Percentiles rank a stretch among this genome's conserved stretches.
Conservation (phyloP, 306 rosid species). For the Acacia acuminata region DNA sequence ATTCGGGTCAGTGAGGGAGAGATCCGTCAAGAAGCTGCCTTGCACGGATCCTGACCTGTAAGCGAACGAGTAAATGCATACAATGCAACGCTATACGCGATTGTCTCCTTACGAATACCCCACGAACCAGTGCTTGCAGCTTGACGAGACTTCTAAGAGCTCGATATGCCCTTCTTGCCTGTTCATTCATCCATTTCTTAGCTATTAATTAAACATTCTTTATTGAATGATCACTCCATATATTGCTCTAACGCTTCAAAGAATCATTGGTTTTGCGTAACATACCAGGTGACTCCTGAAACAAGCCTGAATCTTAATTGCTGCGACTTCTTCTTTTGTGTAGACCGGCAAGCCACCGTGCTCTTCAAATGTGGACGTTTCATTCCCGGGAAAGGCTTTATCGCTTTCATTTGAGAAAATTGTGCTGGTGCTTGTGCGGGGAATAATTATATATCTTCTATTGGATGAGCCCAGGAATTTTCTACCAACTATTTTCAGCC, state of each 20-base stretch:
- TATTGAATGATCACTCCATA: not conserved
- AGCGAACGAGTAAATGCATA: constrained; percentile 68
- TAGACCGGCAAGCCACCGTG: constrained; percentile 1
- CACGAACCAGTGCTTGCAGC: constrained; percentile 85
- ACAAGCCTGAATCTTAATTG: constrained; percentile 73
- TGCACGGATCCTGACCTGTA: constrained; percentile 78
- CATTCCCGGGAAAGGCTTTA: constrained; percentile 19
- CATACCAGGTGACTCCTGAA: constrained; percentile 91
- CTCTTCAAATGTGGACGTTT: constrained; percentile 27
- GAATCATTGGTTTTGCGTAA: not conserved
- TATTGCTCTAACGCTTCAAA: not conserved
- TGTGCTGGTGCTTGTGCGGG: not conserved
- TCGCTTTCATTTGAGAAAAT: constrained; percentile 27
- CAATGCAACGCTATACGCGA: constrained; percentile 73
- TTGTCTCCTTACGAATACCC: constrained; percentile 64
- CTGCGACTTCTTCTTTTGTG: constrained; percentile 51
- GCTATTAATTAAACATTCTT: not conserved
- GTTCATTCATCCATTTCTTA: constrained; percentile 4
- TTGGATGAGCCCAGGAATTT: not conserved
- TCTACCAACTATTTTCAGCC: not conserved
- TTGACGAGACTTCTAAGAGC: constrained; percentile 82
- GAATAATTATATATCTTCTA: not conserved
- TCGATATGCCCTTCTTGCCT: constrained; percentile 77
- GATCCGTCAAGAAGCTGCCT: constrained; percentile 54
- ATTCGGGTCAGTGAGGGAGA: not conserved